Evolutionary conservation across 352 stramenopile species (phyloP).

Genomic region (Pythium apleroticum): DNA sequence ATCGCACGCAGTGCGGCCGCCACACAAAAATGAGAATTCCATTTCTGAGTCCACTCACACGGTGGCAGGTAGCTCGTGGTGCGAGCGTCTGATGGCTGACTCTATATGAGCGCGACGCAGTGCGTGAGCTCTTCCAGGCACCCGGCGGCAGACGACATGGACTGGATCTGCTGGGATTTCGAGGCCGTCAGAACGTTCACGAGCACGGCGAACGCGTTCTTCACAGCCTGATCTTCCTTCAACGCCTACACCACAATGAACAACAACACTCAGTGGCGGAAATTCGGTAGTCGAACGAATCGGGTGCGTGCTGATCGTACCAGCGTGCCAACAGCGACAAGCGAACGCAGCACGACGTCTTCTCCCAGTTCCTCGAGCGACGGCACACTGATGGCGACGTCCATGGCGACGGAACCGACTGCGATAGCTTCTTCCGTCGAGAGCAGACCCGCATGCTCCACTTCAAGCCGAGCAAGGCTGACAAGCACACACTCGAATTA

Average conservation of each 20-base stretch:
- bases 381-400: slow-evolving; percentile 50
- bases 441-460: slow-evolving; percentile 34
- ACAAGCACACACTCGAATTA: no score
- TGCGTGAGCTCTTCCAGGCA: slow-evolving; percentile 54
- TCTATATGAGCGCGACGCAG: slow-evolving; percentile 25
- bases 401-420: slow-evolving; percentile 47
- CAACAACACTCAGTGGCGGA: no score
- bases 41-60: slow-evolving; percentile 7
- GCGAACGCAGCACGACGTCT: slow-evolving; percentile 65
- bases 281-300: no score
- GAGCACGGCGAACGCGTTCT: slow-evolving; percentile 50
- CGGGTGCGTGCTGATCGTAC: slow-evolving; percentile 40
- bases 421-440: slow-evolving; percentile 50
- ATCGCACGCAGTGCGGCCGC: not conserved
- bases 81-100: not conserved
- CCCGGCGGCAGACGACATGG: slow-evolving; percentile 42
- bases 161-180: slow-evolving; percentile 42
- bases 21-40: slow-evolving; percentile 8
- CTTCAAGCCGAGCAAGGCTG: slow-evolving; percentile 48
- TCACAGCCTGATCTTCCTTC: slow-evolving; percentile 36
- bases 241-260: slow-evolving; percentile 33
- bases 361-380: slow-evolving; percentile 70
- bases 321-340: slow-evolving; percentile 68
- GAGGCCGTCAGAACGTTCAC: slow-evolving; percentile 53
- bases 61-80: not conserved